A percentile compares a stretch with the other conserved stretches of the same genome.
phyloP scores from a whole-genome alignment of 352 stramenopile genomes.

The Stramenopiles sp. region DNA sequence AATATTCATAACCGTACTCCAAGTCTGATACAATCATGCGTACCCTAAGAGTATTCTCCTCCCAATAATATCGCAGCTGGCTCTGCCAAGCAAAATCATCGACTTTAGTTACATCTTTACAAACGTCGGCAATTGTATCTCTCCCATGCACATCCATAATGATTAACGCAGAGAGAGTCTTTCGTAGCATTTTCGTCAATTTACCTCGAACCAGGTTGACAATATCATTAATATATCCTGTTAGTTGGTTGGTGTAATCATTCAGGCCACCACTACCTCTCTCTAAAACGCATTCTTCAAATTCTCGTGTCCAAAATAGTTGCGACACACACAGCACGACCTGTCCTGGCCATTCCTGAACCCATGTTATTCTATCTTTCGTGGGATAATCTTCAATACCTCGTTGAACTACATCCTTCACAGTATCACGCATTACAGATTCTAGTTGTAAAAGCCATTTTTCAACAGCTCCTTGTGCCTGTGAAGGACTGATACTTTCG shows the following conservation, averaged over 20 bases:
- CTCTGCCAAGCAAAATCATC: conserved; percentile 77
- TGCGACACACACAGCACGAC: conserved; percentile 74
- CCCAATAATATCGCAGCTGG: conserved; percentile 77
- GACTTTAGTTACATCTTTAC: conserved; percentile 45
- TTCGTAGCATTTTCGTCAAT: conserved; percentile 68
- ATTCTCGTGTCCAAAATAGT: conserved; percentile 63
- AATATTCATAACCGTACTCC: conserved; percentile 73
- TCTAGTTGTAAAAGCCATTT: conserved; percentile 41
- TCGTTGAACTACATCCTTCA: conserved; percentile 48
- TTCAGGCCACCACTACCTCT: conserved; percentile 25
- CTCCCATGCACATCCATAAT: conserved; percentile 87
- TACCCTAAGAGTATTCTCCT: conserved; percentile 49
- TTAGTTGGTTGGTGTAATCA: conserved; percentile 31
- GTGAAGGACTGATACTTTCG: conserved; percentile 70
- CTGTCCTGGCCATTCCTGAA: conserved; percentile 72
- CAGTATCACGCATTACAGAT: conserved; percentile 57
- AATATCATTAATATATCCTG: conserved; percentile 41
- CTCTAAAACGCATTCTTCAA: conserved; percentile 36
- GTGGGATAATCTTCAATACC: conserved; percentile 58
- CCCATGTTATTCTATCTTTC: conserved; percentile 60
- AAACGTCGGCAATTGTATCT: conserved; percentile 69
- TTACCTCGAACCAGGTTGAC: conserved; percentile 72
- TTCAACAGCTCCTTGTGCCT: conserved; percentile 76
- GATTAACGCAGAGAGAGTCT: conserved; percentile 64
- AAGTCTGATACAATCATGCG: conserved; percentile 75